Evolutionary conservation across 306 rosid genomes (phyloP), one percentile per base, ranked within the genome.

Genomic region (Comarum palustre): DNA sequence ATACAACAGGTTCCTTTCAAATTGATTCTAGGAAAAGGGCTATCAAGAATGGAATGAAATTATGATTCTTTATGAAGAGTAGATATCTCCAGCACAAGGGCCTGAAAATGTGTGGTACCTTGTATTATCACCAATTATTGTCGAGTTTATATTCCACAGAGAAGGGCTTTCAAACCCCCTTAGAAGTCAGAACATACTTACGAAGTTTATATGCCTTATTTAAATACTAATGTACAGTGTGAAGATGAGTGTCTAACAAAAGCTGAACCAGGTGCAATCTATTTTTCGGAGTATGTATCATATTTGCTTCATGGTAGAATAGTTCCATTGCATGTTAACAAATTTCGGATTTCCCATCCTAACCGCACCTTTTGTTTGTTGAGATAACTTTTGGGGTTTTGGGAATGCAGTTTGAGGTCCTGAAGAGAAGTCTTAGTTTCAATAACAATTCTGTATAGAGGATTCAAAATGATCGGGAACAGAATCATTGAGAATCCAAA

Each of bases 81-180:
- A 69, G 41, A 57, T 45, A 27, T 25, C 41, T 31, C 41, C 75
- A 25, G 72, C 48, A n/a, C 45, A 63, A 15, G n/a, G 27, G 54
- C 57, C 51, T 24, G 63, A 24, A 48, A 55, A 47, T 15, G 10
- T 46, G 71, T 17, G 25, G 12, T 47, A 9, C 25, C 57, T 27
- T 62, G 55, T 69, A 31, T 41, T 45, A 8, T 34, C 31, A 50
- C 15, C n/a, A 2, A 58, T 58, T 25, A 29, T 60, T 29, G 11
- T 60, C 17, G 0, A 15, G 17, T 14, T 60, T 1, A 15, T 60
- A 6, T 16, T 15, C 41, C 3, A 16, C 24, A 34, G 10, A 59
- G 1, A 5, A 60, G 20, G 66, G 64, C 0, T 13, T 27, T 13
- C 38, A 27, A 58, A 32, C 45, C 31, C 45, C 12, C 46, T 5